These are phyloP conservation scores for Paramecium pentaurelia DNA, from an alignment of 73 alveolate genomes.

Conservation along the genomic window DNA sequence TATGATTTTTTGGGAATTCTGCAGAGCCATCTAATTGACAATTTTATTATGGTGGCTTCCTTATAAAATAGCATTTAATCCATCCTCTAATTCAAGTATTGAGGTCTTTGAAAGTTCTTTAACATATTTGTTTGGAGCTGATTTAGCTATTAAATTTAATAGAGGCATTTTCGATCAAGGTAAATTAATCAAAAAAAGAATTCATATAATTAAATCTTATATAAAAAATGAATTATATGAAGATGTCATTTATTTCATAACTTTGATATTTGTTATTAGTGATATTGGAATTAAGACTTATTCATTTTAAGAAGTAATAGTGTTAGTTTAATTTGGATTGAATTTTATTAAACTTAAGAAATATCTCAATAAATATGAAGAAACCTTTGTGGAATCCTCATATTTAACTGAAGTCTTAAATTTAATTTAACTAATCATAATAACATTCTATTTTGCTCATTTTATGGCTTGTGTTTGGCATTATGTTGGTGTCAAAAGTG, in stretches of 20 bases:
- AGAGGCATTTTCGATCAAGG: constrained; percentile 17
- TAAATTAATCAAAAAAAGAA: not conserved
- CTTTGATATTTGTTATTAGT: not conserved
- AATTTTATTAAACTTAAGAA: not conserved
- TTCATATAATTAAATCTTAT: not conserved
- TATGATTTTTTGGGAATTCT: not conserved
- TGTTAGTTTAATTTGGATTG: not conserved
- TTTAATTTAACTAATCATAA: not conserved
- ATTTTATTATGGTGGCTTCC: constrained; percentile 14
- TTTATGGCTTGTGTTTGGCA: constrained; percentile 48
- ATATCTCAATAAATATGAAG: not conserved
- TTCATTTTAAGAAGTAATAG: not conserved
- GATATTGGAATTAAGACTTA: not conserved
- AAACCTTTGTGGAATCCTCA: not conserved
- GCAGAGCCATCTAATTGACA: not conserved
- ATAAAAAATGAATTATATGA: not conserved
- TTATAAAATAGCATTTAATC: constrained; percentile 2
- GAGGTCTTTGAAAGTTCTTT: not conserved
- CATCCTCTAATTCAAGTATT: not conserved
- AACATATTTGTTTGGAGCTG: not conserved
- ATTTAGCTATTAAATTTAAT: not conserved
- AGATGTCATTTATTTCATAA: not conserved
- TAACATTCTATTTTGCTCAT: constrained; percentile 8
- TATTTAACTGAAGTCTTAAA: not conserved
- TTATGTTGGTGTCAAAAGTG: constrained; percentile 20